Evolutionary conservation across 345 rosid genomes (phyloP).

Genomic region (Hibiscus trionum): DNA sequence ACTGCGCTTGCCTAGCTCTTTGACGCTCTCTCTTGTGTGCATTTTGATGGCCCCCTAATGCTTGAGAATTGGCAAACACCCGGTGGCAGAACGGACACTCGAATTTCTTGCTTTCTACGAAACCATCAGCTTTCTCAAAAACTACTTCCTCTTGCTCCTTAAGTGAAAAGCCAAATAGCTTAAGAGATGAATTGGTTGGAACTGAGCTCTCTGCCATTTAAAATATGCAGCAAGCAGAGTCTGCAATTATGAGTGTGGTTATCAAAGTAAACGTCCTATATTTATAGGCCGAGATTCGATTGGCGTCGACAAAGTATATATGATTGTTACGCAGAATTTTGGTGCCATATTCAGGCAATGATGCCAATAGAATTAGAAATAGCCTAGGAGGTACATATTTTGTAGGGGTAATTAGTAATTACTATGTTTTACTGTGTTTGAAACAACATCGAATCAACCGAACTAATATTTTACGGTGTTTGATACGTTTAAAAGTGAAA

Average conservation of each 20-base stretch:
- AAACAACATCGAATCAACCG: too few species aligned
- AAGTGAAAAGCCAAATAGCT: conserved; percentile 37
- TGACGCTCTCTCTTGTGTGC: conserved; percentile 58
- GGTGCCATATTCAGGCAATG: not conserved
- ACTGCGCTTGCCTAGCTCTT: conserved; percentile 35
- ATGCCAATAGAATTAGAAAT: not conserved
- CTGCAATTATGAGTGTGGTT: not conserved
- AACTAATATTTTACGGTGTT: too few species aligned
- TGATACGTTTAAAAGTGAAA: not conserved
- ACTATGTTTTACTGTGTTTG: not conserved
- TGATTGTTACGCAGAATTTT: not conserved
- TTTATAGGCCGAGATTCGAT: conserved; percentile 1
- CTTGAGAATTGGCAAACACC: conserved; percentile 46
- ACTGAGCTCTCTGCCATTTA: conserved; percentile 21
- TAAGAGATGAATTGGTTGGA: conserved; percentile 16
- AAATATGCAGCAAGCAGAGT: not conserved
- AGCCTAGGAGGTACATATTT: not conserved
- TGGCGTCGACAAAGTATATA: not conserved
- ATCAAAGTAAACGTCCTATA: not conserved
- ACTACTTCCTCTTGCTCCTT: conserved; percentile 13
- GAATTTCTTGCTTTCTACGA: conserved; percentile 25
- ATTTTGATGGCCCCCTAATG: conserved; percentile 61
- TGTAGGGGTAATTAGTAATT: not conserved
- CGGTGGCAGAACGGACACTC: conserved; percentile 54
- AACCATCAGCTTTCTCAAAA: conserved; percentile 7